Evolutionary conservation across 2,329 filamentous ascomycete genomes (phyloP), one percentile per base, ranked within the genome.

Genomic region (Aspergillus texensis): DNA sequence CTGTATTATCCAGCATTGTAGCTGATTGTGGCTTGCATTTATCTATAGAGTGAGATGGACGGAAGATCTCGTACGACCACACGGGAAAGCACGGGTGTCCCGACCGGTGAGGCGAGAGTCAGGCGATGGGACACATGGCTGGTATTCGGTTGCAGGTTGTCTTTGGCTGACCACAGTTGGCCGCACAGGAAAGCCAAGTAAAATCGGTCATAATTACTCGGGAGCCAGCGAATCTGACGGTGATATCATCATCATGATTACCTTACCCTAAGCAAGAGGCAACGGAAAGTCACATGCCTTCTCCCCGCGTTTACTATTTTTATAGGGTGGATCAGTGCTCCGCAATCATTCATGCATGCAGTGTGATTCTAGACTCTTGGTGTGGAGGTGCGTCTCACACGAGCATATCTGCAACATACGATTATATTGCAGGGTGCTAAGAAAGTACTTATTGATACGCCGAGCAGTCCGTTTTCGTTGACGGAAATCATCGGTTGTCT

Each of bases 51-150:
- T 19, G 14, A 30, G 11, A 21, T 16, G 16, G 28, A 32, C 52
- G 52, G 52, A 21, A 26, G 52, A 55, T 26, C 52, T 55, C 52
- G 52, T 55, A 39, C 21, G 32, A 39, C 21, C 24, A 11, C 5
- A 16, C 52, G 52, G 32, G 52, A 39, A 55, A 55, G 32, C 24
- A 55, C 52, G 52, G 52, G 32, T 26, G 45, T 48, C 21, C 45
- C 12, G 24, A 48, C 45, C 5, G 12, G 11, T 55, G 52, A 55
- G 52, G 32, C 32, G 16, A 55, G n/a, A 12, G 14, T 55, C 52
- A 55, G 52, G 32, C 52, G 10, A 54, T 34, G 34, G 50, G 30
- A 53, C 50, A 53, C 50, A 32, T 53, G 50, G 50, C 16, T n/a
- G 10, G 48, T n/a, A 52, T 28, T 48, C 24, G 12, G 45, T 16